Evolutionary conservation across 768 basidiomycete genomes (phyloP).

Genomic region (Mycena latifolia): DNA sequence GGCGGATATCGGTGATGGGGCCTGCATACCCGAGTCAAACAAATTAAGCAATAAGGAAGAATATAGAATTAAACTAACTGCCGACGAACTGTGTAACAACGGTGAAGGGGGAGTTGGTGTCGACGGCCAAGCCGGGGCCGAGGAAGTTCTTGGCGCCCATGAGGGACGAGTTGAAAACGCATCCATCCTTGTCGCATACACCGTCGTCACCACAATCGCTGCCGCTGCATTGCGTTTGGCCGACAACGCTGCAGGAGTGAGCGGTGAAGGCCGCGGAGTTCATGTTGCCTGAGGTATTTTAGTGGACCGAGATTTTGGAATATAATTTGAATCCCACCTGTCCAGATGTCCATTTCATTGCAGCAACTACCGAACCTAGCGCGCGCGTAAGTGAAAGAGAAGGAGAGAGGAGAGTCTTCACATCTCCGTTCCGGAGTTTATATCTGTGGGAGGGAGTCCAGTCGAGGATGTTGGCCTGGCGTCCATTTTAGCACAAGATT

Average conservation of each 20-base stretch:
- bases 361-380: conserved; percentile 67
- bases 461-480: conserved; percentile 60
- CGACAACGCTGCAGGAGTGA: conserved; percentile 59
- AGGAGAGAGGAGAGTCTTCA: no score
- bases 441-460: conserved; percentile 53
- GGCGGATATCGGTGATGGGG: conserved; percentile 64
- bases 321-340: conserved; percentile 44
- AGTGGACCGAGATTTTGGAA: background rate
- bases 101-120: conserved; percentile 64
- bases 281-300: conserved; percentile 7
- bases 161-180: conserved; percentile 58
- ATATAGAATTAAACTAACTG: conserved; percentile 40
- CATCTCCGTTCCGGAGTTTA: conserved; percentile 62
- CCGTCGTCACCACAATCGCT: conserved; percentile 53
- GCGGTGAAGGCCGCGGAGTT: conserved; percentile 52
- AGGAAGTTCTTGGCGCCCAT: conserved; percentile 62
- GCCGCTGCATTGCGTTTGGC: conserved; percentile 52
- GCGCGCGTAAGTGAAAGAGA: no score
- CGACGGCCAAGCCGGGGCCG: conserved; percentile 59
- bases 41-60: no score
- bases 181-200: conserved; percentile 68
- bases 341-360: conserved; percentile 71
- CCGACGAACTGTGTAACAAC: conserved; percentile 69
- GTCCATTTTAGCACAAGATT: background rate
- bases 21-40: background rate